A percentile compares a stretch with the other conserved stretches of the same genome.
Evolutionary conservation across 768 basidiomycete genomes (phyloP).

Genomic region (Gelatoporia subvermispora): DNA sequence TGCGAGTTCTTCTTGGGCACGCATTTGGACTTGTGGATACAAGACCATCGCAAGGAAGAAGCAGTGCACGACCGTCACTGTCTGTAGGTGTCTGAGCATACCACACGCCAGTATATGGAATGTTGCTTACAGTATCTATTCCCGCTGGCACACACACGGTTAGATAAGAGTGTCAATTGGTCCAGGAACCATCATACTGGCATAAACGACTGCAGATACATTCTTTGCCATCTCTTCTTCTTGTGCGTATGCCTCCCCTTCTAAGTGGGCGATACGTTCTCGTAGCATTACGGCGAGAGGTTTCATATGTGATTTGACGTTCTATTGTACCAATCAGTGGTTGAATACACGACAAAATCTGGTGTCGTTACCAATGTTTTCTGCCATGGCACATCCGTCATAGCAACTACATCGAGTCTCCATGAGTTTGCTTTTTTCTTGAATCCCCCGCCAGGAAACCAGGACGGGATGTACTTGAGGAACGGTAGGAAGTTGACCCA

Average conservation of each 20-base stretch:
- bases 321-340: too few relatives aligned
- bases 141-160: not conserved
- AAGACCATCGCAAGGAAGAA: slow-evolving; percentile 15
- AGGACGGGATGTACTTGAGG: not conserved
- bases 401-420: too few relatives aligned
- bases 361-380: too few relatives aligned
- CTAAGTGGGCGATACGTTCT: not conserved
- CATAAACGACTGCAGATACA: not conserved
- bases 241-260: not conserved
- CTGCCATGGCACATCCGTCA: too few relatives aligned
- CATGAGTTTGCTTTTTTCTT: not conserved
- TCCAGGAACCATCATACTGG: not conserved
- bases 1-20: slow-evolving; percentile 10
- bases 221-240: not conserved
- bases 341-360: too few relatives aligned
- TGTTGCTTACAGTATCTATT: not conserved
- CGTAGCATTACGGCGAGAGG: not conserved
- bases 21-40: slow-evolving; percentile 7
- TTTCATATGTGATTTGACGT: too few relatives aligned
- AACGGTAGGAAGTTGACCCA: not conserved
- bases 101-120: not conserved
- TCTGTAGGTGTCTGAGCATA: not conserved
- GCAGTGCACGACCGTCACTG: not conserved
- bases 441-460: not conserved
- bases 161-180: not conserved